Percentiles rank a stretch among this genome's conserved stretches.
phyloP scores from a whole-genome alignment of 306 rosid genomes.

The Prunus kanzakura region DNA sequence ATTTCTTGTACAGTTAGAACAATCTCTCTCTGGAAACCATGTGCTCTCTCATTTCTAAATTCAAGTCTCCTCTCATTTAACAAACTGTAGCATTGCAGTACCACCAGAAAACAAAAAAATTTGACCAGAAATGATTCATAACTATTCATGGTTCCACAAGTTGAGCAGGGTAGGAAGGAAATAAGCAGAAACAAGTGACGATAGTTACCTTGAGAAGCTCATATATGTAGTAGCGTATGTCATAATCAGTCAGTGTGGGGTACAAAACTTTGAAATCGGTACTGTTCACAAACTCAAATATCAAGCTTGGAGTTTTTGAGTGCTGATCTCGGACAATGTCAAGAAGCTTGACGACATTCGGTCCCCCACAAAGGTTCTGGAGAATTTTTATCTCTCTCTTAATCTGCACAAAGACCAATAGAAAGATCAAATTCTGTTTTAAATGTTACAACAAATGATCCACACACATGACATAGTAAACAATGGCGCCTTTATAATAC shows the following conservation, averaged over 20 bases:
- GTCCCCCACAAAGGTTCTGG: constrained; percentile 93
- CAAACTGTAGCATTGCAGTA: background rate
- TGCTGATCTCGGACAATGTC: constrained; percentile 88
- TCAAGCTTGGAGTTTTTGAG: constrained; percentile 87
- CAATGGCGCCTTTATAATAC: background rate
- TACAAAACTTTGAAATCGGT: constrained; percentile 89
- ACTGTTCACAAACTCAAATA: constrained; percentile 89
- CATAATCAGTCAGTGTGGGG: constrained; percentile 83
- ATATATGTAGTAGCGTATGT: constrained; percentile 88
- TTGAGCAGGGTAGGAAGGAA: constrained; percentile 11
- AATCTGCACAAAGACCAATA: constrained; percentile 50
- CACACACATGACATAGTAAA: background rate
- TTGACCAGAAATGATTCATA: background rate
- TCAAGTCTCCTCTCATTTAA: background rate
- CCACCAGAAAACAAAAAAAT: background rate
- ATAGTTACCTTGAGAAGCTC: constrained; percentile 84
- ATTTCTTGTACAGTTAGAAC: background rate
- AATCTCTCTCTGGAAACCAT: background rate
- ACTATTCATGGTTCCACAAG: background rate
- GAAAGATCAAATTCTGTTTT: background rate
- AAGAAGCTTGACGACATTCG: constrained; percentile 85
- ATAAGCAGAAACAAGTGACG: constrained; percentile 8
- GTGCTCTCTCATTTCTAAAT: background rate
- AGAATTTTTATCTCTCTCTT: constrained; percentile 92
- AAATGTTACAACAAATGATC: background rate